Conservation (phyloP, 2,329 filamentous ascomycete genomes). For the Colletotrichum melonis region DNA sequence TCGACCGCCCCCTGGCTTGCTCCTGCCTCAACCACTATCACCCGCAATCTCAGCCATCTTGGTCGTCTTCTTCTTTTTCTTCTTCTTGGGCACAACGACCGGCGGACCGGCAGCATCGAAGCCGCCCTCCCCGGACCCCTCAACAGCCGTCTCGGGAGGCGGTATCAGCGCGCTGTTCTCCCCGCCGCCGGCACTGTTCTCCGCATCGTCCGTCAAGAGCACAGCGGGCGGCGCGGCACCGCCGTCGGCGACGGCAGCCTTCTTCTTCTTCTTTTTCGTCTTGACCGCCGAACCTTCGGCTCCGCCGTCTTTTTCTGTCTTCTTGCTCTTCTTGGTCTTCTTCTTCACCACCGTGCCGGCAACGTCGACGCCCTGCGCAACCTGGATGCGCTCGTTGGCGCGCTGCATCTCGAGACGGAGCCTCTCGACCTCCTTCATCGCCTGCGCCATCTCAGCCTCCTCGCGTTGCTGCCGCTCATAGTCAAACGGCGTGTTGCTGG, state of each 20-base stretch:
- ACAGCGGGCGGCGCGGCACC: constrained; percentile 40
- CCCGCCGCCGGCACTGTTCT: constrained; percentile 15
- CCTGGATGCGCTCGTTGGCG: constrained; percentile 79
- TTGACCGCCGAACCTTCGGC: constrained; percentile 43
- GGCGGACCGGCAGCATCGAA: constrained; percentile 1
- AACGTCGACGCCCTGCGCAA: constrained; percentile 73
- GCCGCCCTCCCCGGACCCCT: not conserved
- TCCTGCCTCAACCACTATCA: constrained; percentile 1
- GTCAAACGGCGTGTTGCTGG: constrained; percentile 55
- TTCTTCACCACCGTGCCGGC: constrained; percentile 75
- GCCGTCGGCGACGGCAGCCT: constrained; percentile 41
- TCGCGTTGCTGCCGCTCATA: constrained; percentile 78
- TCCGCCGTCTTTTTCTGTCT: constrained; percentile 38
- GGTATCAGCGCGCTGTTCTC: constrained; percentile 12
- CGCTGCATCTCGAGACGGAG: constrained; percentile 90
- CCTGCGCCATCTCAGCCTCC: constrained; percentile 88
- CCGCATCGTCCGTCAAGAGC: constrained; percentile 38
- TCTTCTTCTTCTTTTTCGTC: constrained; percentile 64
- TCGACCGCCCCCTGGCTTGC: not conserved
- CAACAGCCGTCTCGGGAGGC: not conserved
- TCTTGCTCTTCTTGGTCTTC: constrained; percentile 74
- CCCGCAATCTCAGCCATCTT: constrained; percentile 34
- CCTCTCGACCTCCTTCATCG: constrained; percentile 89
- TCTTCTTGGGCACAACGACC: constrained; percentile 51
- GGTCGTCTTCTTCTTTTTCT: constrained; percentile 50